phyloP scores from a whole-genome alignment of 441 rosid species.

The Rhodomyrtus psidioides region DNA sequence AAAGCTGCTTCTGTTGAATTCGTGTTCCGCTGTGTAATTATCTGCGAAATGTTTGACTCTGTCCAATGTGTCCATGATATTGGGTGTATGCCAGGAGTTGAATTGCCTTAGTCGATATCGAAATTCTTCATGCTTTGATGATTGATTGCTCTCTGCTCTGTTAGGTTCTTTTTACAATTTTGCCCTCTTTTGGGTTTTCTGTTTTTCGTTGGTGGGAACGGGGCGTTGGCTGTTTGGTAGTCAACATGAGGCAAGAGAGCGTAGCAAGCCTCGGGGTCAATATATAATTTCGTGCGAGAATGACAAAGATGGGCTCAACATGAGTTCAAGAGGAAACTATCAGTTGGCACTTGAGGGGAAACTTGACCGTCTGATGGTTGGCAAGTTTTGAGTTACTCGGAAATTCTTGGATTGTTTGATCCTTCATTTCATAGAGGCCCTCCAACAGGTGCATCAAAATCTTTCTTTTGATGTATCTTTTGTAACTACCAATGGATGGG shows the following conservation, averaged over 20 bases:
- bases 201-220: not conserved
- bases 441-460: not conserved
- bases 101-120: not conserved
- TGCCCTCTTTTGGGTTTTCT: not conserved
- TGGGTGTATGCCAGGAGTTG: not conserved
- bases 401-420: not conserved
- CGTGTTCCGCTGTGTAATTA: not conserved
- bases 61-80: not conserved
- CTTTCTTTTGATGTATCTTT: not conserved
- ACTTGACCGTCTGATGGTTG: not conserved
- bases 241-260: not conserved
- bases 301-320: not conserved
- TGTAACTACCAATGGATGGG: not conserved
- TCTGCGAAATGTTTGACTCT: not conserved
- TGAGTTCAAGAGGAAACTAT: not conserved
- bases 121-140: not conserved
- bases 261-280: not conserved
- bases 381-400: not conserved
- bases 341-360: not conserved
- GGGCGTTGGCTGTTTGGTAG: not conserved
- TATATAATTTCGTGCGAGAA: not conserved
- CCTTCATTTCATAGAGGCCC: not conserved
- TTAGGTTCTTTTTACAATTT: not conserved
- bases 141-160: not conserved
- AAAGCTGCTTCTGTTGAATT: not conserved